Conservation (phyloP, 2,329 filamentous ascomycete species). For the Ophiostoma sp. region DNA sequence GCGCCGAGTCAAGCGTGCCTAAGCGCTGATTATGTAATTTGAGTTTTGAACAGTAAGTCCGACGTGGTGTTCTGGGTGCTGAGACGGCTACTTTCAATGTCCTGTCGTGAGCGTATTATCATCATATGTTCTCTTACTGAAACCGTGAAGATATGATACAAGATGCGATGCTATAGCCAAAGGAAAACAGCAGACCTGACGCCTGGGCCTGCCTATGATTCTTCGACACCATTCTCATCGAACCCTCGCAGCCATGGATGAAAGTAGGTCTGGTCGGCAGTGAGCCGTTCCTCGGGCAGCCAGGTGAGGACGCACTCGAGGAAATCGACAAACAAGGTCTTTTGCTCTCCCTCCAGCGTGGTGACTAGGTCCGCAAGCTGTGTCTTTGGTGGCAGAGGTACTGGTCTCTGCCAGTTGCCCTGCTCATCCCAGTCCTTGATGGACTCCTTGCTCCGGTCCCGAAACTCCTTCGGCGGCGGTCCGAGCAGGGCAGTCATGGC, state of each 20-base stretch:
- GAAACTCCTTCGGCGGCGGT: not conserved
- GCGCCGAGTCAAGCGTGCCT: not conserved
- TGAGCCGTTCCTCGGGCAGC: not conserved
- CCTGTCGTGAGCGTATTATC: no score
- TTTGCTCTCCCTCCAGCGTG: not conserved
- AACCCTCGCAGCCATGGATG: not conserved
- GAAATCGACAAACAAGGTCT: not conserved
- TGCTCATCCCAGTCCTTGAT: conserved; percentile 4
- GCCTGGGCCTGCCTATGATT: no score
- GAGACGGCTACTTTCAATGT: no score
- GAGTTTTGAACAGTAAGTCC: not conserved
- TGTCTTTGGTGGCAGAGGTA: not conserved
- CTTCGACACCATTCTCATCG: not conserved
- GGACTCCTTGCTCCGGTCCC: not conserved
- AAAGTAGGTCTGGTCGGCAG: not conserved
- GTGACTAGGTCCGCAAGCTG: not conserved
- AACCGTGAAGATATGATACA: not conserved
- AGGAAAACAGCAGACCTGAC: no score
- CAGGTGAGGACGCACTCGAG: not conserved
- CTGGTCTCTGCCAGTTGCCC: not conserved
- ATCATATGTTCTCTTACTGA: no score
- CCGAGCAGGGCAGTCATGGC: not conserved
- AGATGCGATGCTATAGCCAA: not conserved
- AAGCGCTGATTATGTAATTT: not conserved
- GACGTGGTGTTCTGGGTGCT: not conserved